phyloP scores from a whole-genome alignment of 2,329 filamentous ascomycete genomes.

The Aspergillus ochraceus region DNA sequence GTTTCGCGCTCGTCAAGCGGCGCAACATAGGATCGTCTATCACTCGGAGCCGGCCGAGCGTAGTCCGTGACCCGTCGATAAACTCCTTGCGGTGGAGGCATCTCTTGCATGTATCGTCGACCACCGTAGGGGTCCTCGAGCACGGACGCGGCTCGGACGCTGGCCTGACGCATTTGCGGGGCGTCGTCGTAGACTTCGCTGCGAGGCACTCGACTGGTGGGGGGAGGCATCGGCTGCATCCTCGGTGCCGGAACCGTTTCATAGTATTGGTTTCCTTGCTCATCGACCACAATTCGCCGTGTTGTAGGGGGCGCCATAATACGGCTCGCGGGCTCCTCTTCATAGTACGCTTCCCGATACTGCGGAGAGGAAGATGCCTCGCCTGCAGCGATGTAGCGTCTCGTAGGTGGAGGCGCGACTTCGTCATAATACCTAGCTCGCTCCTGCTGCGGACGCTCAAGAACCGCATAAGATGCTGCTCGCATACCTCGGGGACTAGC shows the following conservation, averaged over 20 bases:
- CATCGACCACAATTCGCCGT: constrained; percentile 74
- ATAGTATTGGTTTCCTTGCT: constrained; percentile 78
- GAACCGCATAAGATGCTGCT: constrained; percentile 41
- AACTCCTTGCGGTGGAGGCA: constrained; percentile 43
- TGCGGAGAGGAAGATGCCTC: constrained; percentile 38
- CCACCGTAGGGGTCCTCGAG: constrained; percentile 43
- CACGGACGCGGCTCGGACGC: constrained; percentile 43
- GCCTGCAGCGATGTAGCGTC: constrained; percentile 36
- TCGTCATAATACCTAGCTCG: constrained; percentile 43
- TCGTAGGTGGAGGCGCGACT: constrained; percentile 29
- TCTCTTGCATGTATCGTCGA: constrained; percentile 44
- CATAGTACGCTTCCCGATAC: constrained; percentile 44
- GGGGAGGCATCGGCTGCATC: constrained; percentile 34
- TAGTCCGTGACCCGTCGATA: constrained; percentile 45
- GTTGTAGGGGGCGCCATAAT: constrained; percentile 56
- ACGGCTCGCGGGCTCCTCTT: constrained; percentile 45
- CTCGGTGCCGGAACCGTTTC: constrained; percentile 50
- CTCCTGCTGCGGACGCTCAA: constrained; percentile 39
- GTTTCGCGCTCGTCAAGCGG: constrained; percentile 36
- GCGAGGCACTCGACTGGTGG: constrained; percentile 31
- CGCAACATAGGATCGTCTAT: constrained; percentile 33
- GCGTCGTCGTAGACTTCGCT: constrained; percentile 37
- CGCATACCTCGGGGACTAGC: constrained; percentile 39
- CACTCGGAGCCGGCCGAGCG: constrained; percentile 29
- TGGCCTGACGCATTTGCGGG: constrained; percentile 29